These are phyloP conservation scores for Pichia kudriavzevii DNA, from an alignment of 1,139 yeast genomes.

Conservation along the genomic window DNA sequence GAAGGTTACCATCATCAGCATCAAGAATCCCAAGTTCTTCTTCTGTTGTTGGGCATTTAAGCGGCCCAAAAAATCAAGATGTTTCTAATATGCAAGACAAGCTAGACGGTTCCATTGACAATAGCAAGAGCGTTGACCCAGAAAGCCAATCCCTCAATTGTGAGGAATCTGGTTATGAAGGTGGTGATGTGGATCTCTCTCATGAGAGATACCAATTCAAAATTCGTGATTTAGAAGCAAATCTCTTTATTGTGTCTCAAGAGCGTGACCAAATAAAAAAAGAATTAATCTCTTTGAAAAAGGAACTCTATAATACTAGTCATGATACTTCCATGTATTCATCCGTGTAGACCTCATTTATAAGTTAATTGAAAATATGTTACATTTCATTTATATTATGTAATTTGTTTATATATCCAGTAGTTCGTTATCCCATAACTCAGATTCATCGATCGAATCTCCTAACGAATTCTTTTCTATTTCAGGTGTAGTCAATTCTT, in stretches of 20 bases:
- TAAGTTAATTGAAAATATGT: slow-evolving; percentile 2
- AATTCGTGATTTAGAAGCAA: slow-evolving; percentile 78
- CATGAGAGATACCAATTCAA: slow-evolving; percentile 70
- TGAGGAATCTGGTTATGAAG: no score
- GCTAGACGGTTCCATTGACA: slow-evolving; percentile 24
- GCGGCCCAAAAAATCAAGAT: neutral
- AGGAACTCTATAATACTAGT: slow-evolving; percentile 29
- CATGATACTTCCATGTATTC: neutral
- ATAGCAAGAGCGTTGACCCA: neutral
- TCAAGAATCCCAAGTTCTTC: slow-evolving; percentile 10
- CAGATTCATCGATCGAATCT: slow-evolving; percentile 7
- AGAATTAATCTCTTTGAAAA: slow-evolving; percentile 51
- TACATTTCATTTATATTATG: neutral
- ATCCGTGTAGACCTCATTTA: neutral
- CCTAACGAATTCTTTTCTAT: neutral
- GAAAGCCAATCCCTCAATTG: no score
- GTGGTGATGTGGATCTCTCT: slow-evolving; percentile 25
- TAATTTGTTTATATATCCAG: slow-evolving; percentile 8
- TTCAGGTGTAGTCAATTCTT: neutral
- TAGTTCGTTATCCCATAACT: slow-evolving; percentile 15
- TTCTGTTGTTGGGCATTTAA: no score
- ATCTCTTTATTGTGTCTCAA: slow-evolving; percentile 68
- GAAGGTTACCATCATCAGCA: slow-evolving; percentile 14
- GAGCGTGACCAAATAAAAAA: slow-evolving; percentile 78
- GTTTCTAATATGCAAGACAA: neutral